Evolutionary conservation across 768 basidiomycete genomes (phyloP), one percentile per base, ranked within the genome.

Genomic region (Cystofilobasidium bisporidii): DNA sequence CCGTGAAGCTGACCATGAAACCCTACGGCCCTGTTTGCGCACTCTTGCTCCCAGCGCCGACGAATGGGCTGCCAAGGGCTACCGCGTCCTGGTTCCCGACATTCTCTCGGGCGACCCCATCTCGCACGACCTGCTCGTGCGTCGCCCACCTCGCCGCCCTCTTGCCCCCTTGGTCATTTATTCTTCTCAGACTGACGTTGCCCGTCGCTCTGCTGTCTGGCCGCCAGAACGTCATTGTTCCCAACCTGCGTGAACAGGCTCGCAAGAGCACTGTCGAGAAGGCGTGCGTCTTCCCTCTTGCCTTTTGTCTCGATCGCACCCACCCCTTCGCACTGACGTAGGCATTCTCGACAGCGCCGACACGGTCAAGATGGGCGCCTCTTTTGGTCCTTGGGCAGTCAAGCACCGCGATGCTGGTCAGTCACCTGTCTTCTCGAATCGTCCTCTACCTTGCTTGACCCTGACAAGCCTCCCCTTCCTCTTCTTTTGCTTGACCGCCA

Each of bases 1-100:
- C n/a, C n/a, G n/a, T n/a, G n/a, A n/a, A n/a, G n/a, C n/a, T n/a
- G n/a, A n/a, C n/a, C n/a, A n/a, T n/a, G n/a, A n/a, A n/a, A n/a
- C n/a, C n/a, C n/a, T n/a, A n/a, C n/a, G n/a, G 36, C 36, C 36
- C 36, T 12, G 36, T 12, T 36, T 36, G 6, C 36, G 6, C 36
- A 6, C 36, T 12, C 36, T 12, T 12, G 36, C 36, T 36, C 36
- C 36, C 0, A 43, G 75, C 8, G 76, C 76, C 15, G 77, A 77
- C 62, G 75, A 75, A 69, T 78, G 76, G 74, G 77, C 78, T 10
- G 71, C 70, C 24, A 65, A 73, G 17, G 78, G 77, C 28, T 76
- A 74, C 71, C 72, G 75, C 55, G 76, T 77, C 26, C 56, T 73
- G 28, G n/a, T 78, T 28, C 77, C 77, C 10, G 78, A 78, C 64